Evolutionary conservation across 441 rosid species (phyloP).

Genomic region (Croton laevigatus): DNA sequence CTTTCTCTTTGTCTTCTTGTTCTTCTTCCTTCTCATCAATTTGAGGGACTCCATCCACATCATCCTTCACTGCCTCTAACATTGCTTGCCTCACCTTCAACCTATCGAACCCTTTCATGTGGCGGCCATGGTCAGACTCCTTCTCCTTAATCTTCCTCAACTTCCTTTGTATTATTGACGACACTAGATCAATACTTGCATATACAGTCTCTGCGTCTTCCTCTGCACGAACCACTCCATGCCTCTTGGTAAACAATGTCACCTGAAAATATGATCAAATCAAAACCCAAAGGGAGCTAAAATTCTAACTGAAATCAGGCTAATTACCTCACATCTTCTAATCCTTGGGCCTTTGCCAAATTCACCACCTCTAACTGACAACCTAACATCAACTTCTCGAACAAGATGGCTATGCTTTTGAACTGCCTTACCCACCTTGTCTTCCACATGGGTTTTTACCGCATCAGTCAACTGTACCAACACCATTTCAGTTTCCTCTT

Average conservation of each 20-base stretch:
- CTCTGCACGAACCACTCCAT: constrained; percentile 94
- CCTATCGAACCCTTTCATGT: constrained; percentile 76
- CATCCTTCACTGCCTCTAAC: constrained; percentile 33
- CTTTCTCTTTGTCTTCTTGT: too few relatives aligned
- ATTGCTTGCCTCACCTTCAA: constrained; percentile 56
- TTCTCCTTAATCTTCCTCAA: constrained; percentile 95
- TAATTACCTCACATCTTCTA: constrained; percentile 79
- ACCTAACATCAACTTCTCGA: constrained; percentile 83
- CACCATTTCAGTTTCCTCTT: neutral
- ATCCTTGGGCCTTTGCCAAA: constrained; percentile 87
- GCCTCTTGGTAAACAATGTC: constrained; percentile 82
- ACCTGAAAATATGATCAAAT: constrained; percentile 37
- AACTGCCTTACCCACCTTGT: constrained; percentile 82
- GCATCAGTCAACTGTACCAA: constrained; percentile 58
- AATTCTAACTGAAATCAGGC: neutral
- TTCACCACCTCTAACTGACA: constrained; percentile 88
- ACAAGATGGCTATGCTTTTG: constrained; percentile 85
- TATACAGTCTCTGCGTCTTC: constrained; percentile 75
- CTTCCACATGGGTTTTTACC: constrained; percentile 70
- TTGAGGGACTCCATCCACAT: constrained; percentile 29
- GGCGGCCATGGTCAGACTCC: constrained; percentile 89
- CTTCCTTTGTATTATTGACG: constrained; percentile 76
- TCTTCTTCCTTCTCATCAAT: constrained; percentile 5
- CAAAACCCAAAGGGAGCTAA: constrained; percentile 1
- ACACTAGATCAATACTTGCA: constrained; percentile 77